Evolutionary conservation across 202 grass and related monocot species (phyloP), one percentile per base, ranked within the genome.

Genomic region (Elaeis oleifera): DNA sequence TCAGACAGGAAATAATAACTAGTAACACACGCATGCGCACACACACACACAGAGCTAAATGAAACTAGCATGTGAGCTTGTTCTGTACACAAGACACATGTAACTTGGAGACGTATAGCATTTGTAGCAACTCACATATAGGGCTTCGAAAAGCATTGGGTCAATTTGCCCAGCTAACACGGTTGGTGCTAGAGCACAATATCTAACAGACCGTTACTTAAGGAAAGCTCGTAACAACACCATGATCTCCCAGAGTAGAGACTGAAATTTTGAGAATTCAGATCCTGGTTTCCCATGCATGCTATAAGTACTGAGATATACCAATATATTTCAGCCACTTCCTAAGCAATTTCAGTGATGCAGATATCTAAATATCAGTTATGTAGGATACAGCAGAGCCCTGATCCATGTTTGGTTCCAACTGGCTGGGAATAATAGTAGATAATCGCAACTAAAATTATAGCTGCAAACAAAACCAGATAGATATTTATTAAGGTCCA

Each of bases 361-460:
- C 18, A 16, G 52, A 36, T 39, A 18, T 4, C 4, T 13, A 44
- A 11, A 13, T 44, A 44, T 44, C 36, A 61, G 71, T 59, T 57
- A 49, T 26, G 6, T 67, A 96, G 87, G 87, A 96, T 99, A 99
- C 85, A 99, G 4, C 71, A 99, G 81, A 70, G 86, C 75, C 51
- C 76, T 86, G 49, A 94, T 77, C 94, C 88, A 89, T 59, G 88
- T 86, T 74, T 89, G 74, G 60, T 71, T 80, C 77, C 85, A 76
- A 79, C 50, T 23, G 94, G 88, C 0, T 83, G 82, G 26, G 94
- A 92, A 59, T 89, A 99, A 75, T 94, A 84, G 66, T 92, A 89
- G 79, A 92, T 92, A 31, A 99, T 91, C 18, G 27, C 88, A 65
- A 99, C 83, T 76, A 91, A 85, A 71, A 96, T 85, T 72, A 96